A percentile compares a stretch with the other conserved stretches of the same genome.
These are phyloP conservation scores for Besnoitia besnoiti DNA, from an alignment of 169 alveolate genomes.

Conservation along the genomic window DNA sequence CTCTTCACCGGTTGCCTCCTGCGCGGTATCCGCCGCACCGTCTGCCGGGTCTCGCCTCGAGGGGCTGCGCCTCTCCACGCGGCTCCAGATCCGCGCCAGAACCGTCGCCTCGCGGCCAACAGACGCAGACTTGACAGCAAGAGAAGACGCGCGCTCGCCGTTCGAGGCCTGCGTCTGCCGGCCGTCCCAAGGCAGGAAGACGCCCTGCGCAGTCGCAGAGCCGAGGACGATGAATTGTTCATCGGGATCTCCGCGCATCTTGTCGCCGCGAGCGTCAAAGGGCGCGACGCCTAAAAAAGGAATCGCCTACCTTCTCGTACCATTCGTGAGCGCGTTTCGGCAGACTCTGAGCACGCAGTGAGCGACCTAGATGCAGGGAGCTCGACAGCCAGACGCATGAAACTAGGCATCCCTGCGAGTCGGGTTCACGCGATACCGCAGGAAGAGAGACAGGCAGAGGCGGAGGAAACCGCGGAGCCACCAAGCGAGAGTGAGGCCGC, in stretches of 20 bases:
- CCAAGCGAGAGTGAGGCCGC: too few relatives aligned
- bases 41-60: not conserved
- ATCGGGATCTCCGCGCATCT: not conserved
- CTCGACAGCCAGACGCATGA: too few relatives aligned
- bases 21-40: not conserved
- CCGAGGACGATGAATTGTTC: slow-evolving; percentile 9
- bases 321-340: too few relatives aligned
- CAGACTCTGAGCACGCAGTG: too few relatives aligned
- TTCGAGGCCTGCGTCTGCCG: not conserved
- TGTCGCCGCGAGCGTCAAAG: too few relatives aligned
- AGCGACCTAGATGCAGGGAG: too few relatives aligned
- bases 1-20: not conserved
- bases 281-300: too few relatives aligned
- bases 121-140: not conserved
- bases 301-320: too few relatives aligned
- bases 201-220: not conserved
- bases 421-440: too few relatives aligned
- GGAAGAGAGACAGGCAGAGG: too few relatives aligned
- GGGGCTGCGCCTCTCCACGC: not conserved
- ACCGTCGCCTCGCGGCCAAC: not conserved
- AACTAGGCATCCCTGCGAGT: too few relatives aligned
- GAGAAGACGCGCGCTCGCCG: not conserved
- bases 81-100: not conserved
- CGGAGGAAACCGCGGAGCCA: too few relatives aligned
- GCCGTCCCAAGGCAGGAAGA: not conserved